Evolutionary conservation across 2,329 filamentous ascomycete genomes (phyloP).

Genomic region (Colletotrichum noveboracense): DNA sequence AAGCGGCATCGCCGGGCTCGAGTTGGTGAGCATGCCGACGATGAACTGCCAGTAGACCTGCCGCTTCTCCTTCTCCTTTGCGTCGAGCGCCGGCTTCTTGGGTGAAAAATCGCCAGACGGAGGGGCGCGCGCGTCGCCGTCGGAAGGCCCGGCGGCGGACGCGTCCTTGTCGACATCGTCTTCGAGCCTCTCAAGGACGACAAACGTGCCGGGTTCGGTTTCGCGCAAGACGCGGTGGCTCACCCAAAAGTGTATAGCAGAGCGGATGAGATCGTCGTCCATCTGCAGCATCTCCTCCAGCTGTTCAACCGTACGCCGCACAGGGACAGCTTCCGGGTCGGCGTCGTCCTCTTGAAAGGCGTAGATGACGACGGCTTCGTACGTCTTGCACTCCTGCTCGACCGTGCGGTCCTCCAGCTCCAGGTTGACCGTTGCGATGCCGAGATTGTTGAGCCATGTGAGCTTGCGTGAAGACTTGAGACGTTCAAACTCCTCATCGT

Average conservation of each 20-base stretch:
- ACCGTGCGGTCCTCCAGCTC: conserved; percentile 83
- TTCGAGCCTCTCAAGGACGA: conserved; percentile 70
- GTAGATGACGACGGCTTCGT: conserved; percentile 87
- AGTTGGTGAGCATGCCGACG: conserved; percentile 92
- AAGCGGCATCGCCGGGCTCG: conserved; percentile 79
- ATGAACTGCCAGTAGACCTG: conserved; percentile 90
- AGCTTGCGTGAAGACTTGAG: conserved; percentile 87
- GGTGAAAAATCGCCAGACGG: conserved; percentile 42
- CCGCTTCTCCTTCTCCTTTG: conserved; percentile 66
- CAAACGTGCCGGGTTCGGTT: conserved; percentile 58
- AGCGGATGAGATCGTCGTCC: conserved; percentile 73
- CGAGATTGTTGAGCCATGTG: conserved; percentile 85
- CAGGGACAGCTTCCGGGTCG: conserved; percentile 32
- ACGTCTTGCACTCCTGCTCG: conserved; percentile 75
- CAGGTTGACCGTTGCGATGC: conserved; percentile 80
- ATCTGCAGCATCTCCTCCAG: conserved; percentile 68
- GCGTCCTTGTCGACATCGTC: conserved; percentile 34
- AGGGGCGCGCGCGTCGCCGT: conserved; percentile 20
- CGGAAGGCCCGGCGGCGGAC: conserved; percentile 33
- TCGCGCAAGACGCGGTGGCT: conserved; percentile 69
- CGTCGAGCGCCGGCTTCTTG: conserved; percentile 61
- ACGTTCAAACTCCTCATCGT: conserved; percentile 76
- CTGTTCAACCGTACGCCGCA: conserved; percentile 54
- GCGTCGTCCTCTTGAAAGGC: conserved; percentile 69
- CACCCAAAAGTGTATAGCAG: conserved; percentile 76